Percentiles rank a stretch among this genome's conserved stretches.
phyloP scores from a whole-genome alignment of 1,284 basidiomycete species.

The Meira miltonrushii region DNA sequence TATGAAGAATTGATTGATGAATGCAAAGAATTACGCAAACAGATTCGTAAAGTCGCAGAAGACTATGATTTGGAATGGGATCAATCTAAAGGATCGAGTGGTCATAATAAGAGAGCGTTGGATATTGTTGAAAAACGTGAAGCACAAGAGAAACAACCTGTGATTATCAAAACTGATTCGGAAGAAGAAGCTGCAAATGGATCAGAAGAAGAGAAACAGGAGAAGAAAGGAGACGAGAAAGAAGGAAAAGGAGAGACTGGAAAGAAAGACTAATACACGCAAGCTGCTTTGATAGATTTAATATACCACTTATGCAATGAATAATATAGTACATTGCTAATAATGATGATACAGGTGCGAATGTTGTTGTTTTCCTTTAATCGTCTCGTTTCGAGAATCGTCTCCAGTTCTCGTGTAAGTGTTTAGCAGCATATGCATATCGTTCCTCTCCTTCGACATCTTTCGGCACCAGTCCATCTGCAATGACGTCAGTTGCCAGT shows the following conservation, averaged over 20 bases:
- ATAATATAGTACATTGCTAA: no score
- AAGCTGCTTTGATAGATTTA: no score
- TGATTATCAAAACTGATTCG: background rate
- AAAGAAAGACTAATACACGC: no score
- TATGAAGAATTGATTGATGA: slow-evolving; percentile 41
- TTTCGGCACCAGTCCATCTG: background rate
- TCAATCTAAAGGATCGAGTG: slow-evolving; percentile 21
- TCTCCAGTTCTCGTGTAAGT: slow-evolving; percentile 3
- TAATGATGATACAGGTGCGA: no score
- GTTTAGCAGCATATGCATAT: slow-evolving; percentile 2
- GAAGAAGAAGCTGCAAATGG: slow-evolving; percentile 12
- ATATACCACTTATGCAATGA: no score
- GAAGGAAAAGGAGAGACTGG: background rate
- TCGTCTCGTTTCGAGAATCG: background rate
- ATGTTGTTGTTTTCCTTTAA: no score
- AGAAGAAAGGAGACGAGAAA: background rate
- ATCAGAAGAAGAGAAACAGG: background rate
- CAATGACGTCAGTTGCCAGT: slow-evolving; percentile 4
- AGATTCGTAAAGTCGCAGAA: slow-evolving; percentile 39
- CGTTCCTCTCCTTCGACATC: background rate
- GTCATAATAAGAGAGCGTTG: slow-evolving; percentile 31
- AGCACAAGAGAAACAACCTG: slow-evolving; percentile 6
- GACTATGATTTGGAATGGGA: slow-evolving; percentile 48
- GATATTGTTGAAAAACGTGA: slow-evolving; percentile 31
- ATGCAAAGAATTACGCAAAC: slow-evolving; percentile 34